phyloP scores from a whole-genome alignment of 257 asterid species.

The Rehmannia glutinosa region DNA sequence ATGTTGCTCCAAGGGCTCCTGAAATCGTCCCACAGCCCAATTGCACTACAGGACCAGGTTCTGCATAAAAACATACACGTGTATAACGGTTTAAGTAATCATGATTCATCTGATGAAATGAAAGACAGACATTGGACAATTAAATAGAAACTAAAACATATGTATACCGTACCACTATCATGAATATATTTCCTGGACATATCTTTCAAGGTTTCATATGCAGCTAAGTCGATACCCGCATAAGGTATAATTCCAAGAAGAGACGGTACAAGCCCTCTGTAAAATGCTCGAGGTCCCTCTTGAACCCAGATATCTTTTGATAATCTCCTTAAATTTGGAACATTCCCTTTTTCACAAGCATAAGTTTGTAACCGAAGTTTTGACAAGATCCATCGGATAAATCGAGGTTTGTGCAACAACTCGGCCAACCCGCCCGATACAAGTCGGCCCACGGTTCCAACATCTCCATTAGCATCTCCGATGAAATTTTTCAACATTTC shows the following conservation, averaged over 20 bases:
- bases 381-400: constrained; percentile 97
- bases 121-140: neutral
- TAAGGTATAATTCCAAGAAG: constrained; percentile 95
- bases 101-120: neutral
- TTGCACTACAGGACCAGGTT: constrained; percentile 91
- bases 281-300: constrained; percentile 96
- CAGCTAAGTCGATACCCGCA: constrained; percentile 91
- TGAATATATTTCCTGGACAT: constrained; percentile 69
- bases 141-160: neutral
- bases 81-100: constrained; percentile 11
- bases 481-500: constrained; percentile 69
- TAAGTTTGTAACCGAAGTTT: constrained; percentile 87
- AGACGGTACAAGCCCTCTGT: constrained; percentile 87
- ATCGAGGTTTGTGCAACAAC: constrained; percentile 96
- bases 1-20: constrained; percentile 93
- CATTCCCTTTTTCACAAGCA: constrained; percentile 60
- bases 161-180: constrained; percentile 59
- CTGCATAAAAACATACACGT: constrained; percentile 38
- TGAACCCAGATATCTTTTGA: constrained; percentile 79
- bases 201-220: constrained; percentile 86
- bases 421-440: constrained; percentile 95
- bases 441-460: constrained; percentile 74
- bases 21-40: constrained; percentile 93
- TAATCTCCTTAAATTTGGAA: constrained; percentile 63
- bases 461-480: constrained; percentile 47